Evolutionary conservation across 2,329 filamentous ascomycete species (phyloP).

Genomic region (Xylaria sp.): DNA sequence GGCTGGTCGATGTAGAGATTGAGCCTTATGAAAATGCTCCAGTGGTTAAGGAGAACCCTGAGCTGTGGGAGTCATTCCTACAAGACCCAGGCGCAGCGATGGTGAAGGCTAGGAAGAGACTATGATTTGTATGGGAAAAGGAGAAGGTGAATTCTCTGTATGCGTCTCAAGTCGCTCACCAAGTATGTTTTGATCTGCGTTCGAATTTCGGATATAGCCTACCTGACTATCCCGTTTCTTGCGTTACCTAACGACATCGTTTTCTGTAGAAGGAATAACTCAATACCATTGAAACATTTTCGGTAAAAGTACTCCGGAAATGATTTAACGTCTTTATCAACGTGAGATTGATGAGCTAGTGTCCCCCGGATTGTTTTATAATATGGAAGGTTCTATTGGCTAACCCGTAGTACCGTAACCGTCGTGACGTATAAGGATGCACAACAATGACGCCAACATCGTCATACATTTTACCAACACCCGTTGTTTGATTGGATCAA

Average conservation of each 20-base stretch:
- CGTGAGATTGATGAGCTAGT: neutral
- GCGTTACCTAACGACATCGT: neutral
- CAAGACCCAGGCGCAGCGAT: slow-evolving; percentile 39
- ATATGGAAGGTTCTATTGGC: neutral
- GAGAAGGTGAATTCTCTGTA: too few species aligned
- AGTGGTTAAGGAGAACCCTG: slow-evolving; percentile 39
- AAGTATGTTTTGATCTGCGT: neutral
- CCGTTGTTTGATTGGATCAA: neutral
- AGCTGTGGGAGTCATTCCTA: slow-evolving; percentile 44
- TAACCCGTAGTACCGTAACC: neutral
- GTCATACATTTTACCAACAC: slow-evolving; percentile 20
- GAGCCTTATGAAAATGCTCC: slow-evolving; percentile 41
- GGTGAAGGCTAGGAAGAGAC: slow-evolving; percentile 41
- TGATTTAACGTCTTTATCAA: neutral
- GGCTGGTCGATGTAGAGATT: slow-evolving; percentile 41
- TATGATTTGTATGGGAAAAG: neutral
- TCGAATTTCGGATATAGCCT: neutral
- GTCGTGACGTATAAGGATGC: slow-evolving; percentile 10
- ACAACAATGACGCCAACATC: slow-evolving; percentile 16
- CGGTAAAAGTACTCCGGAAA: neutral
- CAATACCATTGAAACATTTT: neutral
- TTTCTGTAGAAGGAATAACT: neutral
- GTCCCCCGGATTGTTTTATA: neutral
- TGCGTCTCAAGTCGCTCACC: neutral
- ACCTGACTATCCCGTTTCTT: neutral